These are phyloP conservation scores for Leucosporidium creatinivorum DNA, from an alignment of 768 basidiomycete species.

Conservation along the genomic window DNA sequence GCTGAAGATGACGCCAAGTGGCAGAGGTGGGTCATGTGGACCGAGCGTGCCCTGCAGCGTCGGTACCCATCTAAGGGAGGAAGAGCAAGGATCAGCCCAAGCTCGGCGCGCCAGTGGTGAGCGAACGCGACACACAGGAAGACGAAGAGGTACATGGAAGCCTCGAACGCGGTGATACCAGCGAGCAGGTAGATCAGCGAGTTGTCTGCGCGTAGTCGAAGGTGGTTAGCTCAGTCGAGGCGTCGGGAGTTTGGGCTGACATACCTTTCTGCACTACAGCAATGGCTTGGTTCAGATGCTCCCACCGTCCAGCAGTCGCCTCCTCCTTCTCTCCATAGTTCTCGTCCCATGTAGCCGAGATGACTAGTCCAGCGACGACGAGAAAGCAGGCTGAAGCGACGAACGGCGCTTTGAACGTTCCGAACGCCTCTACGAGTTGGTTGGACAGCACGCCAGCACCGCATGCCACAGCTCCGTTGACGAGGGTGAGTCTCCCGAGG, in stretches of 20 bases:
- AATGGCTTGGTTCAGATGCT: background rate
- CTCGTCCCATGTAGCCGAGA: conserved; percentile 57
- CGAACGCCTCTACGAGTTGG: conserved; percentile 52
- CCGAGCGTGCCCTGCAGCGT: background rate
- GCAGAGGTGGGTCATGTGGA: background rate
- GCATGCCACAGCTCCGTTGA: conserved; percentile 67
- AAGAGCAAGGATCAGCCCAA: background rate
- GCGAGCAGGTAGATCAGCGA: background rate
- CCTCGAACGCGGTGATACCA: background rate
- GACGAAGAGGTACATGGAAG: conserved; percentile 35
- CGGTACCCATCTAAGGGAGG: background rate
- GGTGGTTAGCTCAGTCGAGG: background rate
- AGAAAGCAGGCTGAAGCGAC: conserved; percentile 57
- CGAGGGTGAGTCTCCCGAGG: conserved; percentile 63
- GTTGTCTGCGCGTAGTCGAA: background rate
- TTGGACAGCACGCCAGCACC: conserved; percentile 61
- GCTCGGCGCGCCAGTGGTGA: background rate
- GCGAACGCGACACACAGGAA: background rate
- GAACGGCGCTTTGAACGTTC: conserved; percentile 59
- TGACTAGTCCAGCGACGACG: conserved; percentile 52
- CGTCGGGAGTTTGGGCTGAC: too few relatives aligned
- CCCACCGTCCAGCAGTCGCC: conserved; percentile 20
- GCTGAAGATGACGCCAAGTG: background rate
- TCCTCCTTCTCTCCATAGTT: conserved; percentile 53
- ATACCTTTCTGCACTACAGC: background rate